These are phyloP conservation scores for Vickermania ingenoplastis DNA, from an alignment of 208 protist genomes.

Conservation along the genomic window DNA sequence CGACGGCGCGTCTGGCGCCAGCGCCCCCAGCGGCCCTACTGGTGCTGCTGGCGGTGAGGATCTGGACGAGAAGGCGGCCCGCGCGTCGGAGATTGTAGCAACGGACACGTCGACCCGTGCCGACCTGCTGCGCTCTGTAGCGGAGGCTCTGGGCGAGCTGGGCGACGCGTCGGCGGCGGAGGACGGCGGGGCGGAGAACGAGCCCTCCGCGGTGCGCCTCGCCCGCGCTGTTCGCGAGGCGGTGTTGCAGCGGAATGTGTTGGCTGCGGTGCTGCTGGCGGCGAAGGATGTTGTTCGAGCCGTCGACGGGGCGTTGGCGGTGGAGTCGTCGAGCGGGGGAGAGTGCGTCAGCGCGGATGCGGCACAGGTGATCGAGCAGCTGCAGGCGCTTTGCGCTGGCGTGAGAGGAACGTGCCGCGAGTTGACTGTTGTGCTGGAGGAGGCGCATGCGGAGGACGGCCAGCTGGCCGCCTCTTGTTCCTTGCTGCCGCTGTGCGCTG, in stretches of 20 bases:
- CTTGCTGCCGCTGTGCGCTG: background rate
- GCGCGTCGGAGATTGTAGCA: background rate
- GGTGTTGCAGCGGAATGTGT: background rate
- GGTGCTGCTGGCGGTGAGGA: too few species aligned
- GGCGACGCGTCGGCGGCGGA: constrained; percentile 9
- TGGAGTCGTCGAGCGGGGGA: background rate
- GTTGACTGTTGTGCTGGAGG: background rate
- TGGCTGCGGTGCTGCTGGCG: constrained; percentile 4
- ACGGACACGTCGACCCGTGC: constrained; percentile 18
- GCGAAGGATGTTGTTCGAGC: background rate
- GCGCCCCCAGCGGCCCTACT: background rate
- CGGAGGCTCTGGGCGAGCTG: constrained; percentile 17
- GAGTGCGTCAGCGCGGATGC: background rate
- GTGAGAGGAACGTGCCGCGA: background rate
- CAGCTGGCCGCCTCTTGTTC: background rate
- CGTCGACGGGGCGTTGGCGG: background rate
- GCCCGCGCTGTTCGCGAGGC: background rate
- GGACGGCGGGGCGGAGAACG: constrained; percentile 8
- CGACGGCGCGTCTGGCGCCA: background rate
- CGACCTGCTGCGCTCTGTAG: constrained; percentile 19
- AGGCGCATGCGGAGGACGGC: background rate
- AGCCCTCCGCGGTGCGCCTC: constrained; percentile 8
- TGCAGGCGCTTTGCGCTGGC: background rate
- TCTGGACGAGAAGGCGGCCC: background rate
- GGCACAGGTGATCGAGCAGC: background rate